Evolutionary conservation across 176 grass and related monocot genomes (phyloP).

Genomic region (Juncus inflexus): DNA sequence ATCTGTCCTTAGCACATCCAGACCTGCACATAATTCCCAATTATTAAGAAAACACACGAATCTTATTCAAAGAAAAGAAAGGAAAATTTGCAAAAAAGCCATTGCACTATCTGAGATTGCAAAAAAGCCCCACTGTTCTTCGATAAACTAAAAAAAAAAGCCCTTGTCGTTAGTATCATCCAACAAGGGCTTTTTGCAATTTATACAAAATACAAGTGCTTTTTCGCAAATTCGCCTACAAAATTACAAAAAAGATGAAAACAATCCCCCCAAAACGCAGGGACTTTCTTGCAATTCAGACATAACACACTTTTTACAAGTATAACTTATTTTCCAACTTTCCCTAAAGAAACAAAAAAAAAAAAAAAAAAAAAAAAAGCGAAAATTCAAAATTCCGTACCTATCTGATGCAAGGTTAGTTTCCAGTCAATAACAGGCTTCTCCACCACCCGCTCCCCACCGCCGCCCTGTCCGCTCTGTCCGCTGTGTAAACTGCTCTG

Average conservation of each 20-base stretch:
- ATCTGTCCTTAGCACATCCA: slow-evolving; percentile 94
- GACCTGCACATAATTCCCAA: slow-evolving; percentile 38
- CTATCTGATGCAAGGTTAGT: slow-evolving; percentile 96
- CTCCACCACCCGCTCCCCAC: slow-evolving; percentile 36
- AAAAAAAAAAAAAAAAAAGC: slow-evolving; percentile 24
- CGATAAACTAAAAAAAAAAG: not conserved
- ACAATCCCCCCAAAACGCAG: no score
- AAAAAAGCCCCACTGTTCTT: not conserved
- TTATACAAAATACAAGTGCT: not conserved
- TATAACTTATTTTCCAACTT: not conserved
- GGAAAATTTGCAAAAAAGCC: no score
- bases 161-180: not conserved
- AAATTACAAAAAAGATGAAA: no score
- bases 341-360: slow-evolving; percentile 1
- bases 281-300: no score
- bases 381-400: slow-evolving; percentile 48
- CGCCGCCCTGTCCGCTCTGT: slow-evolving; percentile 19
- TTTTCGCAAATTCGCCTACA: not conserved
- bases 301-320: no score
- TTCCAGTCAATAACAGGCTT: slow-evolving; percentile 94
- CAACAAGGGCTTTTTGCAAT: not conserved
- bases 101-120: not conserved
- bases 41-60: not conserved
- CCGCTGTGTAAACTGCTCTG: slow-evolving; percentile 24
- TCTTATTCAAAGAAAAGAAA: not conserved